Percentiles rank a stretch among this genome's conserved stretches.
Conservation (phyloP, 2,329 filamentous ascomycete species). For the Sporothrix pallida region DNA sequence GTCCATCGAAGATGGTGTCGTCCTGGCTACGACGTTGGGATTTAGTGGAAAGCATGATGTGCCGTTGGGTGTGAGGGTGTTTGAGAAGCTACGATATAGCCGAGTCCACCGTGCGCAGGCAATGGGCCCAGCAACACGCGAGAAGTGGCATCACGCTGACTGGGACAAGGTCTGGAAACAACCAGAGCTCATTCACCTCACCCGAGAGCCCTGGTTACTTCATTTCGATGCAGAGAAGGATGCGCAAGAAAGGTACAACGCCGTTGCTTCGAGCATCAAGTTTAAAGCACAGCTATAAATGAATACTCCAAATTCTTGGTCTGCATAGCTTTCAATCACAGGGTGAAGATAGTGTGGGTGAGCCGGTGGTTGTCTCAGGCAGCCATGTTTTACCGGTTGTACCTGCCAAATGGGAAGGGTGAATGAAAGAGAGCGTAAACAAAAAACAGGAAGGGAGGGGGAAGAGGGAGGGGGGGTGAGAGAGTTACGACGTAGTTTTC, state of each 20-base stretch:
- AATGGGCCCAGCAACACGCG: slow-evolving; percentile 53
- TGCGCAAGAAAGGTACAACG: slow-evolving; percentile 44
- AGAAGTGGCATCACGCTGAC: slow-evolving; percentile 60
- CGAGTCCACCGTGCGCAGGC: slow-evolving; percentile 55
- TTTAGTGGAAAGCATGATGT: slow-evolving; percentile 45
- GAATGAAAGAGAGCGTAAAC: too few relatives aligned
- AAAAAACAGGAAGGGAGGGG: too few relatives aligned
- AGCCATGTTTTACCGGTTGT: too few relatives aligned
- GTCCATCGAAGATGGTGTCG: slow-evolving; percentile 50
- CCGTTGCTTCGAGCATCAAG: not conserved
- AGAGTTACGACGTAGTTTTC: too few relatives aligned
- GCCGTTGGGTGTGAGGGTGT: slow-evolving; percentile 50
- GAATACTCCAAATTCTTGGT: too few relatives aligned
- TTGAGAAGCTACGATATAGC: slow-evolving; percentile 55
- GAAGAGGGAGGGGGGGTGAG: too few relatives aligned
- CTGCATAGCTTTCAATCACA: too few relatives aligned
- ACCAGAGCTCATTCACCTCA: slow-evolving; percentile 52
- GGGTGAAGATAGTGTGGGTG: too few relatives aligned
- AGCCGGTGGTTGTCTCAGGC: too few relatives aligned
- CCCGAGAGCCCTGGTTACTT: slow-evolving; percentile 56
- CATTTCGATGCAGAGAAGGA: slow-evolving; percentile 56
- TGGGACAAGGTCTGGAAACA: slow-evolving; percentile 54
- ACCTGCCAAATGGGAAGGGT: too few relatives aligned
- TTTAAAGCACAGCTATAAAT: too few relatives aligned
- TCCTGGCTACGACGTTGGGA: slow-evolving; percentile 47